Percentiles rank a stretch among this genome's conserved stretches.
phyloP scores from a whole-genome alignment of 176 grass and related monocot species.

The Eremochloa ophiuroides region DNA sequence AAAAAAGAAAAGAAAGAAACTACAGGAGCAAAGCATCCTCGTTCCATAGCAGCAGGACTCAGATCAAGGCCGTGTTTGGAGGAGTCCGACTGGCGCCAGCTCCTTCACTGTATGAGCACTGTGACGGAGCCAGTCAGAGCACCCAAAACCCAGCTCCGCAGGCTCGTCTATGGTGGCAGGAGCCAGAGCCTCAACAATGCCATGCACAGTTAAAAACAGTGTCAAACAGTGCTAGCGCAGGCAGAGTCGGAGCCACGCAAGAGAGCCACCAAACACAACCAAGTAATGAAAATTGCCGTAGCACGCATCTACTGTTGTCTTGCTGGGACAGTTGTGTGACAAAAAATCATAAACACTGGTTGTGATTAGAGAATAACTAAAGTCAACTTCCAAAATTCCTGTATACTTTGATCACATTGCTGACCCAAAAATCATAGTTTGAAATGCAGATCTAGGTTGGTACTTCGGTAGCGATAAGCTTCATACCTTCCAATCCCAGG shows the following conservation, averaged over 20 bases:
- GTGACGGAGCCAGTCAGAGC: too few species aligned
- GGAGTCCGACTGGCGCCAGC: too few species aligned
- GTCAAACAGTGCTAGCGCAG: too few species aligned
- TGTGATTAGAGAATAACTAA: not conserved
- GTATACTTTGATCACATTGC: not conserved
- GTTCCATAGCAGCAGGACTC: not conserved
- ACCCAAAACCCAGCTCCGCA: too few species aligned
- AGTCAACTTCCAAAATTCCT: conserved; percentile 6
- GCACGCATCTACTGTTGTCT: not conserved
- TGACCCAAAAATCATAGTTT: not conserved
- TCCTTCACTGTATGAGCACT: too few species aligned
- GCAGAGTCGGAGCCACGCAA: too few species aligned
- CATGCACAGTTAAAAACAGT: too few species aligned
- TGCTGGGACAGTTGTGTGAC: not conserved
- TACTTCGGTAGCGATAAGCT: not conserved
- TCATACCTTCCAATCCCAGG: conserved; percentile 84
- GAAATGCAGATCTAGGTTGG: conserved; percentile 23
- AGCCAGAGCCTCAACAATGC: too few species aligned
- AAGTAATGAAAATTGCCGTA: conserved; percentile 3
- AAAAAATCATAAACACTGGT: too few species aligned
- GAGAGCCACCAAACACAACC: too few species aligned
- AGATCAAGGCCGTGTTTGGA: too few species aligned
- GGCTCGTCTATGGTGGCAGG: too few species aligned
- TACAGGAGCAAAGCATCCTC: not conserved
- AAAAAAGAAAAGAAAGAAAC: not conserved